Evolutionary conservation across 148 eudicot species (phyloP).

Genomic region (Rhododendron simsii): DNA sequence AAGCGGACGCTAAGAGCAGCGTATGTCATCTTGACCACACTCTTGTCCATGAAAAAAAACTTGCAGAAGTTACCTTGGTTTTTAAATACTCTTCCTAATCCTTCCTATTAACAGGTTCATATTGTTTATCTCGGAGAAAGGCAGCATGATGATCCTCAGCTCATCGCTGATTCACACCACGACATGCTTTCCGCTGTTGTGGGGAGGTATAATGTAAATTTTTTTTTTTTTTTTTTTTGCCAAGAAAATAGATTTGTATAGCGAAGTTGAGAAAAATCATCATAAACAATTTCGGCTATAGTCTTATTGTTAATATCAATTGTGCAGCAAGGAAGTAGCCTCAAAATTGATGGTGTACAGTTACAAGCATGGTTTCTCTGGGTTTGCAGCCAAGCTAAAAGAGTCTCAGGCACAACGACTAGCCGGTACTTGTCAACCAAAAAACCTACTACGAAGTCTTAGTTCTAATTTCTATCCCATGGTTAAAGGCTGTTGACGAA

Average conservation of each 20-base stretch:
- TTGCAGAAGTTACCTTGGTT: background rate
- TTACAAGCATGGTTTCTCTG: constrained; percentile 26
- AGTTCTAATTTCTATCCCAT: background rate
- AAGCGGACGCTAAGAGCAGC: background rate
- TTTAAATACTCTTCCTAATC: background rate
- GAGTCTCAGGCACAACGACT: constrained; percentile 18
- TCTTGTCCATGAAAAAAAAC: background rate
- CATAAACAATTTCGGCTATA: background rate
- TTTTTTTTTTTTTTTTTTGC: background rate
- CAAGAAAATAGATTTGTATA: background rate
- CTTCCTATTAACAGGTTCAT: constrained; percentile 12
- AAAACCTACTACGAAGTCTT: background rate
- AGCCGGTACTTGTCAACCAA: constrained; percentile 9
- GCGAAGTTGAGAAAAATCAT: background rate
- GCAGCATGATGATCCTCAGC: constrained; percentile 19
- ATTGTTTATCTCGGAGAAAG: constrained; percentile 21
- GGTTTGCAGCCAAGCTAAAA: constrained; percentile 25
- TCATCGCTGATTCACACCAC: constrained; percentile 17
- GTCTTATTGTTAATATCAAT: background rate
- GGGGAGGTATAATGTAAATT: constrained; percentile 12
- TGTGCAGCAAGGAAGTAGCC: constrained; percentile 21
- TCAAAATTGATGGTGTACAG: constrained; percentile 17
- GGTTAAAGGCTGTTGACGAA: background rate
- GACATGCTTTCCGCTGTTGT: constrained; percentile 19
- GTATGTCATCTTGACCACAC: background rate